These are phyloP conservation scores for Cicer pinnatifidum DNA, from an alignment of 306 rosid genomes.

Conservation along the genomic window DNA sequence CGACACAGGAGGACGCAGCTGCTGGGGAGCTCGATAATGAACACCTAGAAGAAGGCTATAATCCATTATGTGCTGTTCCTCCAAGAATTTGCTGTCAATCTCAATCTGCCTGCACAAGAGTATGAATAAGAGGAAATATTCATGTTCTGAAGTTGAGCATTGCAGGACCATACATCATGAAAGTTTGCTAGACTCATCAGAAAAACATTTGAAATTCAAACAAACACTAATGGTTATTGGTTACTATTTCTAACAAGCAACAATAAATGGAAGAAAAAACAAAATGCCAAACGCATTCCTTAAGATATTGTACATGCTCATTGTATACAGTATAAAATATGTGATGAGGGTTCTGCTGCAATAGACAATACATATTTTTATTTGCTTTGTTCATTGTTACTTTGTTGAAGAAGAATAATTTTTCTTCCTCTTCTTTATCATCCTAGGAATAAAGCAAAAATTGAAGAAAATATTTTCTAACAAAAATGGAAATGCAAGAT, in stretches of 20 bases:
- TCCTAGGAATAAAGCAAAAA: slow-evolving; percentile 13
- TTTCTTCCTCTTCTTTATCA: slow-evolving; percentile 26
- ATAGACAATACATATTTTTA: slow-evolving; percentile 5
- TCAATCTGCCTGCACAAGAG: slow-evolving; percentile 77
- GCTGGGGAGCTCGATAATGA: slow-evolving; percentile 97
- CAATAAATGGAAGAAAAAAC: neutral
- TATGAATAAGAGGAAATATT: slow-evolving; percentile 20
- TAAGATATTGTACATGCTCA: neutral
- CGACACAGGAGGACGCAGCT: slow-evolving; percentile 56
- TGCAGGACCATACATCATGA: slow-evolving; percentile 25
- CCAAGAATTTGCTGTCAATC: slow-evolving; percentile 88
- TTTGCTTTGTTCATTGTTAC: slow-evolving; percentile 1
- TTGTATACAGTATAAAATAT: slow-evolving; percentile 17
- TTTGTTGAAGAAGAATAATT: slow-evolving; percentile 12
- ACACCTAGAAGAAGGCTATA: slow-evolving; percentile 97
- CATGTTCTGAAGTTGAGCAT: slow-evolving; percentile 16
- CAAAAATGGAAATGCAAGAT: slow-evolving; percentile 13
- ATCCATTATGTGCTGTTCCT: slow-evolving; percentile 92
- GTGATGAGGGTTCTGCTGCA: slow-evolving; percentile 13
- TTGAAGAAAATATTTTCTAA: neutral
- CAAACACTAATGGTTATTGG: neutral
- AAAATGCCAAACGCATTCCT: neutral
- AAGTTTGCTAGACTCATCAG: neutral
- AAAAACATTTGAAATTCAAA: slow-evolving; percentile 28
- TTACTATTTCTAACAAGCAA: slow-evolving; percentile 11